A percentile compares a stretch with the other conserved stretches of the same genome.
These are phyloP conservation scores for Coniella vitis DNA, from an alignment of 2,329 filamentous ascomycete genomes.

Conservation along the genomic window DNA sequence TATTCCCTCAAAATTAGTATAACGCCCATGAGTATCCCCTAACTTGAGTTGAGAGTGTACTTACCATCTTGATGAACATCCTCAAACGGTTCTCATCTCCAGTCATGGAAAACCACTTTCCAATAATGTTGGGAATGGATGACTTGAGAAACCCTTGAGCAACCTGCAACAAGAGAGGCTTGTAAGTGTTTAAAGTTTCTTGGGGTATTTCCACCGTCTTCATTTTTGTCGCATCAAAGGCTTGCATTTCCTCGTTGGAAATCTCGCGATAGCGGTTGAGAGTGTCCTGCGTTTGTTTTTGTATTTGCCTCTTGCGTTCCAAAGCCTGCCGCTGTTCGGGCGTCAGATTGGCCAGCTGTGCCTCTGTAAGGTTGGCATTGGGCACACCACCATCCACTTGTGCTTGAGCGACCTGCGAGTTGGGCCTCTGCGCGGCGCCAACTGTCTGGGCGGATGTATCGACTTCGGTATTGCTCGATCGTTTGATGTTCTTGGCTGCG, in stretches of 20 bases:
- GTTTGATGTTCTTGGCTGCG: conserved; percentile 42
- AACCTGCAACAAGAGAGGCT: background rate
- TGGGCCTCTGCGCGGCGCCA: conserved; percentile 24
- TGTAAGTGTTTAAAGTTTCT: background rate
- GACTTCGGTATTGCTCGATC: conserved; percentile 41
- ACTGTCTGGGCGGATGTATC: conserved; percentile 24
- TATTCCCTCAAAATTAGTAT: conserved; percentile 26
- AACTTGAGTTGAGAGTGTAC: conserved; percentile 20
- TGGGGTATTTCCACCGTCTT: background rate
- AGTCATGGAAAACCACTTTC: conserved; percentile 41
- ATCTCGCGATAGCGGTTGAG: conserved; percentile 28
- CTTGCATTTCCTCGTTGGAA: conserved; percentile 33
- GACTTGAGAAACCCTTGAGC: background rate
- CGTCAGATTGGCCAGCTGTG: conserved; percentile 34
- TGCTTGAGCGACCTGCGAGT: conserved; percentile 13
- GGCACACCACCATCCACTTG: conserved; percentile 1
- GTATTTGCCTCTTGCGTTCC: conserved; percentile 29
- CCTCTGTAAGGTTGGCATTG: conserved; percentile 23
- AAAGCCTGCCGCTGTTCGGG: conserved; percentile 40
- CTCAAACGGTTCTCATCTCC: conserved; percentile 43
- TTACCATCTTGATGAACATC: conserved; percentile 47
- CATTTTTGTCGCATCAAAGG: conserved; percentile 29
- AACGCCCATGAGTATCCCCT: too few relatives aligned
- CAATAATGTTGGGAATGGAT: conserved; percentile 30
- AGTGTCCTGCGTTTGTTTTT: conserved; percentile 17